These are phyloP conservation scores for Pelargonium myrrhifolium DNA, from an alignment of 441 rosid genomes.

Conservation along the genomic window DNA sequence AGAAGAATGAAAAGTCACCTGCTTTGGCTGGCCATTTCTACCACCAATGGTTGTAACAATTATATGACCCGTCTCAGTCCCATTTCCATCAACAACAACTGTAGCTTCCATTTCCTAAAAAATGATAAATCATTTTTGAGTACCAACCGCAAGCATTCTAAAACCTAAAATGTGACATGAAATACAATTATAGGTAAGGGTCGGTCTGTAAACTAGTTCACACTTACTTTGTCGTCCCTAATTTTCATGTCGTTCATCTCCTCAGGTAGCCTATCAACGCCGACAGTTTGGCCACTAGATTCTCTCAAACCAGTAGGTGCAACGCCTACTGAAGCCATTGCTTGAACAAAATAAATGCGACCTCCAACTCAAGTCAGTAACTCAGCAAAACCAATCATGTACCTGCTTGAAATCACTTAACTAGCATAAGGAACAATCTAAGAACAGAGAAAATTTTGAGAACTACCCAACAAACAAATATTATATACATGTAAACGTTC, in stretches of 20 bases:
- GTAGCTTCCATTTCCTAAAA: conserved; percentile 82
- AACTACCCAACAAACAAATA: no score
- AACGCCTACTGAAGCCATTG: conserved; percentile 72
- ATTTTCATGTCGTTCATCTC: conserved; percentile 96
- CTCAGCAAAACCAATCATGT: conserved; percentile 25
- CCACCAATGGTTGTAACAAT: conserved; percentile 96
- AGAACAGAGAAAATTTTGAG: no score
- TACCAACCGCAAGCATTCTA: no score
- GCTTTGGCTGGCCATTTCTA: conserved; percentile 87
- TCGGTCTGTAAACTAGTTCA: no score
- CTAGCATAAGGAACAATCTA: no score
- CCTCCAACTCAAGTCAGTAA: conserved; percentile 24
- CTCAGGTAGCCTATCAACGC: conserved; percentile 63
- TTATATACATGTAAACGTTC: no score
- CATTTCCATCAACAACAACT: conserved; percentile 64
- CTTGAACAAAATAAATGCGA: conserved; percentile 22
- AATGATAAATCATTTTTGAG: neutral
- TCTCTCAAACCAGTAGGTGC: conserved; percentile 63
- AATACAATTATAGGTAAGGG: no score
- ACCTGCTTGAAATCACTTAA: conserved; percentile 28
- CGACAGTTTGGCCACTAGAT: conserved; percentile 45
- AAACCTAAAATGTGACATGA: neutral
- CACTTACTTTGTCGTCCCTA: conserved; percentile 66
- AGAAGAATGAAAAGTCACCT: conserved; percentile 33
- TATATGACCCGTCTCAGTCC: conserved; percentile 88